Evolutionary conservation across 306 rosid species (phyloP), one percentile per base, ranked within the genome.

Genomic region (Fagus sylvatica): DNA sequence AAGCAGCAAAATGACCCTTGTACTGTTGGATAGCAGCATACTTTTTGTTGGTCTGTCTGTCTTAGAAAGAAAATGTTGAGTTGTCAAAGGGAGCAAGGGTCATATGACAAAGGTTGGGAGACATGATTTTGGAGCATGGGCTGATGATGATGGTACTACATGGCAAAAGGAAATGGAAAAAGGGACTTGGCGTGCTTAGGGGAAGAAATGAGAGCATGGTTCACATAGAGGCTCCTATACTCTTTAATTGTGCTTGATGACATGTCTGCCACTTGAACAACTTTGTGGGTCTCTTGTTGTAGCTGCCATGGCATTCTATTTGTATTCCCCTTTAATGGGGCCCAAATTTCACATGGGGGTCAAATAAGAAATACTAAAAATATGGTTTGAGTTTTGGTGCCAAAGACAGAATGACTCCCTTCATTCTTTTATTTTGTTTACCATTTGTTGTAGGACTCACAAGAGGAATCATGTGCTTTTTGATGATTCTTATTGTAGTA

Each of bases 111-210:
- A 71, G 80, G 78, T 40, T 75, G 77, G 87, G 77, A 77, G 93
- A 79, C 88, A 95, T 93, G 97, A 95, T 95, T 88, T 81, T 57
- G 82, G 78, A 79, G 89, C 85, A 91, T 86, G 93, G 89, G 89
- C 71, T 81, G 89, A 80, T 83, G 72, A 85, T 88, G 87, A 85
- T 88, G 89, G 76, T 84, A 79, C 69, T 81, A 70, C 79, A 83
- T 82, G 87, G 86, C 81, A 82, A 89, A 69, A 73, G 85, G 53
- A 79, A 83, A 78, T 43, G 75, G 53, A 78, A 65, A 71, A 66
- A 81, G 42, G 72, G 72, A 30, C 77, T 75, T 76, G 85, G 98
- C 98, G 87, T 92, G 96, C 94, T 85, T 79, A 19, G 65, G 79
- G 73, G 76, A 78, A 67, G 79, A 33, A 86, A 57, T 69, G 76